Evolutionary conservation across 2,329 filamentous ascomycete genomes (phyloP), one percentile per base, ranked within the genome.

Genomic region (Gliomastix tumulicola): DNA sequence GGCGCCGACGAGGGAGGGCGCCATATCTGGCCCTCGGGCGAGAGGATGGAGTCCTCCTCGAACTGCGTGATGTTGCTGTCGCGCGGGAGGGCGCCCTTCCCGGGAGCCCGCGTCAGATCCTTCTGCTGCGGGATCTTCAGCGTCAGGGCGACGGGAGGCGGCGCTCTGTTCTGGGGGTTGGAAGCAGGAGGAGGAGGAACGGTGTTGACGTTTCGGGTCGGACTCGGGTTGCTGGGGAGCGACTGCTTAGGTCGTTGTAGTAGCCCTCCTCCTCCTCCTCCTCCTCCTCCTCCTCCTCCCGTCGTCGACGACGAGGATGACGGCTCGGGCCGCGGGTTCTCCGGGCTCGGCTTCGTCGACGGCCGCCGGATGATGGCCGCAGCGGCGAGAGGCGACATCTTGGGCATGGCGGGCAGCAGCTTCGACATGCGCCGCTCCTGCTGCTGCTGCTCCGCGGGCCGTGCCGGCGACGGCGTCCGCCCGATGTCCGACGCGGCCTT

Each of bases 31-130:
- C 44, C 63, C 47, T 34, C 60, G 18, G 49, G 51, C 4, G 59
- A 55, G 32, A 48, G 32, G 12, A 13, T n/a, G 31, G 63, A 56
- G 46, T 72, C 66, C 53, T 76, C 65, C 41, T 75, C 70, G 40
- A 75, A 69, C 53, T 76, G 63, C 8, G 71, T 68, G 43, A 72
- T 55, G 39, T 66, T 58, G 52, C 71, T 67, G 38, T 68, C 62
- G 17, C 57, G 58, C 9, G 54, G 49, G 25, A 43, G n/a, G n/a
- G n/a, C n/a, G n/a, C n/a, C n/a, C n/a, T n/a, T n/a, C n/a, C n/a
- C n/a, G n/a, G n/a, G n/a, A n/a, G 35, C 32, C 30, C 34, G 28
- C n/a, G 34, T 25, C 12, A 38, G 32, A 18, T 30, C 21, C 22
- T 40, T 39, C 9, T 41, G 17, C n/a, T 39, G 30, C 11, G 54